phyloP scores from a whole-genome alignment of 2,329 filamentous ascomycete genomes.

The Xylariaceae sp. region DNA sequence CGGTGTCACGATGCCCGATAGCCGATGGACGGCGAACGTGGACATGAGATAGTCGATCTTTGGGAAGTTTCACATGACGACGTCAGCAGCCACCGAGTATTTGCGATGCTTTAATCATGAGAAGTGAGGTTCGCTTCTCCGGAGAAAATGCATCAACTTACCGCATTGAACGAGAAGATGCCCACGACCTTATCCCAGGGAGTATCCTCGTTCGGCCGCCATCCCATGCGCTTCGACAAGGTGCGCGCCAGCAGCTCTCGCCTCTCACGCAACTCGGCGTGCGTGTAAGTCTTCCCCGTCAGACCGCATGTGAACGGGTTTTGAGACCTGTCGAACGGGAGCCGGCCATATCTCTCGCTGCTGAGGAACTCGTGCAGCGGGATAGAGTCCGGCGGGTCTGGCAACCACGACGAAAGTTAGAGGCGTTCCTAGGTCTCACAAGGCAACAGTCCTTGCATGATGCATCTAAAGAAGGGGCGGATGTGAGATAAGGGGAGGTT shows the following conservation, averaged over 20 bases:
- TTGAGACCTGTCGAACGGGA: slow-evolving; percentile 52
- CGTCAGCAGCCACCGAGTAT: too few species aligned
- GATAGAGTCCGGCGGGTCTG: slow-evolving; percentile 54
- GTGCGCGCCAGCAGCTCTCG: slow-evolving; percentile 60
- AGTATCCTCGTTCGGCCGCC: slow-evolving; percentile 61
- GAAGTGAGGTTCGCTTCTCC: too few species aligned
- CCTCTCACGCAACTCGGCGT: slow-evolving; percentile 57
- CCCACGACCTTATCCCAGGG: slow-evolving; percentile 74
- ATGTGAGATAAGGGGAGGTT: not conserved
- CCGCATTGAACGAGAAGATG: slow-evolving; percentile 67
- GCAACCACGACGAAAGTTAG: too few species aligned
- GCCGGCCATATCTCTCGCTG: slow-evolving; percentile 60
- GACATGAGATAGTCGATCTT: slow-evolving; percentile 61
- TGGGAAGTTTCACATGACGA: too few species aligned
- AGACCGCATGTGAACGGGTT: slow-evolving; percentile 70
- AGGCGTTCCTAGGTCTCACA: too few species aligned
- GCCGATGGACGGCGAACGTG: slow-evolving; percentile 62
- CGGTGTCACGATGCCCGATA: slow-evolving; percentile 62
- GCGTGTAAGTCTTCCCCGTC: slow-evolving; percentile 57
- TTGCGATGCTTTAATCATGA: too few species aligned
- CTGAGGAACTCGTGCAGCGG: slow-evolving; percentile 67
- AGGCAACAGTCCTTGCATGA: too few species aligned
- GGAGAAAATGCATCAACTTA: slow-evolving; percentile 17
- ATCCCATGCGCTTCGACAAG: slow-evolving; percentile 62
- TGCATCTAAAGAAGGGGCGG: not conserved